Conservation (phyloP, 805 yeast genomes). For the Cyberlindnera nakhonratchasimensis region DNA sequence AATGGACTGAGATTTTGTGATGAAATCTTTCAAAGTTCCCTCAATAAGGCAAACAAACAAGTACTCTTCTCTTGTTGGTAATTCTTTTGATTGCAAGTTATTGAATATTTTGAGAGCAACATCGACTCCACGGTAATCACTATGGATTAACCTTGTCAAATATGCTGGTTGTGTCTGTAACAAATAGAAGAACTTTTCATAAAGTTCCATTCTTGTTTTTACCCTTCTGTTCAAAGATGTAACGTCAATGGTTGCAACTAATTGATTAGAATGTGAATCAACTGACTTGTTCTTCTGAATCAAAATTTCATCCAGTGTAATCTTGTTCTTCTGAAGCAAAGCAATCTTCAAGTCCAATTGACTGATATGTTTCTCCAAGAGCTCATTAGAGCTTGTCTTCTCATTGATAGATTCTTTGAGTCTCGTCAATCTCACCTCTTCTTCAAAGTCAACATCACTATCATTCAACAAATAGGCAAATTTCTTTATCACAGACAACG, state of each 20-base stretch:
- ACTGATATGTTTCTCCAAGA: constrained; percentile 68
- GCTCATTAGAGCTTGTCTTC: constrained; percentile 66
- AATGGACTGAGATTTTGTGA: constrained; percentile 31
- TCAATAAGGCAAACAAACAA: constrained; percentile 23
- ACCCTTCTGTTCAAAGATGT: constrained; percentile 31
- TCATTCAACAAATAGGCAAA: constrained; percentile 76
- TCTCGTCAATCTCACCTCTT: constrained; percentile 66
- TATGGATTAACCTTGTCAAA: constrained; percentile 51
- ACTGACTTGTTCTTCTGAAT: constrained; percentile 35
- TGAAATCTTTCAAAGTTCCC: constrained; percentile 33
- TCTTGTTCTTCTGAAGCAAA: constrained; percentile 72
- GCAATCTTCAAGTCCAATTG: constrained; percentile 77
- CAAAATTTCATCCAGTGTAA: constrained; percentile 67
- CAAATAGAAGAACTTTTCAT: constrained; percentile 76
- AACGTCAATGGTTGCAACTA: constrained; percentile 23
- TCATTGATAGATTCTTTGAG: constrained; percentile 66
- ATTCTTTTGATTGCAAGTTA: constrained; percentile 26
- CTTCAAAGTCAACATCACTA: constrained; percentile 68
- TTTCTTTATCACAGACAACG: constrained; percentile 67
- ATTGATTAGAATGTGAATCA: constrained; percentile 2
- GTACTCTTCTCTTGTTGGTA: constrained; percentile 28
- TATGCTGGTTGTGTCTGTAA: constrained; percentile 82
- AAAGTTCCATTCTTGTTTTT: constrained; percentile 55
- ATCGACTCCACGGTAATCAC: constrained; percentile 30
- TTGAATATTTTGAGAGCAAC: constrained; percentile 27